phyloP scores from a whole-genome alignment of 2,329 filamentous ascomycete genomes.

The Arthroderma uncinatum region DNA sequence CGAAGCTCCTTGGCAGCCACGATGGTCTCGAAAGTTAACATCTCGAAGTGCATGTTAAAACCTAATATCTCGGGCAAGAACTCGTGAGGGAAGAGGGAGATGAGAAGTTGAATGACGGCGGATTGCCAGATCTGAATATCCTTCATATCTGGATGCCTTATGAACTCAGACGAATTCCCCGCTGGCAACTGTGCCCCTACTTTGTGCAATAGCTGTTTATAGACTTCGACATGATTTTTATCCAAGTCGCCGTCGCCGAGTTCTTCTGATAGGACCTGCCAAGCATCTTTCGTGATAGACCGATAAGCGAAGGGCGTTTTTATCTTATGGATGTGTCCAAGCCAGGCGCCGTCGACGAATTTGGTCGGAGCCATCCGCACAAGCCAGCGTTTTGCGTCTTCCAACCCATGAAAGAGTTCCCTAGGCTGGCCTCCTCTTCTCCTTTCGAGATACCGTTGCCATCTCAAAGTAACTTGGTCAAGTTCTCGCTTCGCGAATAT shows the following conservation, averaged over 20 bases:
- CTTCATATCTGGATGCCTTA: constrained; percentile 17
- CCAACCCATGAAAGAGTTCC: constrained; percentile 28
- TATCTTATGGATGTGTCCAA: constrained; percentile 37
- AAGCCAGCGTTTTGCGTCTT: constrained; percentile 33
- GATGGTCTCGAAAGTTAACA: constrained; percentile 31
- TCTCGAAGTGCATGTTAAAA: constrained; percentile 43
- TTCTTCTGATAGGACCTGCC: constrained; percentile 43
- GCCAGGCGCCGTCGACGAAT: constrained; percentile 41
- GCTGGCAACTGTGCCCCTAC: constrained; percentile 25
- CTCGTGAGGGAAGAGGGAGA: constrained; percentile 40
- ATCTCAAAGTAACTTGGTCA: constrained; percentile 21
- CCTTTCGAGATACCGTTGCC: constrained; percentile 27
- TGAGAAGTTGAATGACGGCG: constrained; percentile 36
- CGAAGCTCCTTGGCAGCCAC: constrained; percentile 35
- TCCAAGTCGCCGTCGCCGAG: constrained; percentile 39
- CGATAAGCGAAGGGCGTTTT: constrained; percentile 35
- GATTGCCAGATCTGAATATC: constrained; percentile 32
- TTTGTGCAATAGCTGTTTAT: constrained; percentile 24
- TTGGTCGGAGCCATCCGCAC: constrained; percentile 35
- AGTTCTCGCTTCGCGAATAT: constrained; percentile 27
- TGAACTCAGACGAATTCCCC: constrained; percentile 24
- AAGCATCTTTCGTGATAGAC: constrained; percentile 33
- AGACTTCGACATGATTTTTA: constrained; percentile 38
- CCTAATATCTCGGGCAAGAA: constrained; percentile 43
- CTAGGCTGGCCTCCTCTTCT: constrained; percentile 25